phyloP scores from a whole-genome alignment of 148 eudicot species.

The Rhododendron vialii region DNA sequence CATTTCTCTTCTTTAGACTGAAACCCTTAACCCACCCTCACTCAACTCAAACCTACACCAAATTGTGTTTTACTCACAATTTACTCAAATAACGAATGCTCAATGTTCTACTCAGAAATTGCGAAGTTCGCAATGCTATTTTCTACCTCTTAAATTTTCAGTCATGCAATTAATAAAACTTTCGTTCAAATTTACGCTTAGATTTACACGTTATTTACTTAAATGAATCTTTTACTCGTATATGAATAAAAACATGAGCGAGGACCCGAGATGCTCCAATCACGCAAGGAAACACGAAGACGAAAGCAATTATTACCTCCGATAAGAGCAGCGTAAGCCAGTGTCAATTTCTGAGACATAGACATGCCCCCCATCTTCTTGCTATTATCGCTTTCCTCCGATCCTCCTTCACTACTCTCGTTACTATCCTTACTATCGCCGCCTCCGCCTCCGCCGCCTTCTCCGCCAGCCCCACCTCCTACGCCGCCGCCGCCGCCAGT shows the following conservation, averaged over 20 bases:
- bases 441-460: slow-evolving; percentile 40
- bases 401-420: slow-evolving; percentile 29
- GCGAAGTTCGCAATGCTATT: not conserved
- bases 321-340: slow-evolving; percentile 76
- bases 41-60: not conserved
- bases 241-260: not conserved
- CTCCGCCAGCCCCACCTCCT: slow-evolving; percentile 24
- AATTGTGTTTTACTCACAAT: not conserved
- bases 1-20: not conserved
- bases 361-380: slow-evolving; percentile 54
- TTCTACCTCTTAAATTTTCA: not conserved
- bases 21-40: not conserved
- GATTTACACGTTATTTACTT: not conserved
- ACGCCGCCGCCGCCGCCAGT: slow-evolving; percentile 43
- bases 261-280: not conserved
- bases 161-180: not conserved
- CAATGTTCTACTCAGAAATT: not conserved
- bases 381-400: slow-evolving; percentile 29
- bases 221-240: not conserved
- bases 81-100: not conserved
- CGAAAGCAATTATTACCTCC: slow-evolving; percentile 28
- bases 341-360: slow-evolving; percentile 85
- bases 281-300: not conserved
- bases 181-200: not conserved
- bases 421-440: slow-evolving; percentile 20